Evolutionary conservation across 75 land plant species (phyloP).

Genomic region (Cunninghamia lanceolata): DNA sequence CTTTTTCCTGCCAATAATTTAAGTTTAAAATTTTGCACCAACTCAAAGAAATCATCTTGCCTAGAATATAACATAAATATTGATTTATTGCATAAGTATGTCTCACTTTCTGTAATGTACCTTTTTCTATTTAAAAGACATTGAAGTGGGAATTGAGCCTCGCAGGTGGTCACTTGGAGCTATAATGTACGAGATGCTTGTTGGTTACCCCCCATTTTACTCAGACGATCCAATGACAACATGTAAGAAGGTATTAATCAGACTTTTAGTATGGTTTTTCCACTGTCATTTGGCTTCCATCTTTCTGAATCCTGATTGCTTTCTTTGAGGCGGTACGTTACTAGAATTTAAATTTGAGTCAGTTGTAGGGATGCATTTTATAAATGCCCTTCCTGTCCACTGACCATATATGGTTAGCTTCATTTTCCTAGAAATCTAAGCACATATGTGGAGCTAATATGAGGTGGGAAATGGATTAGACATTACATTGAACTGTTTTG

Average conservation of each 20-base stretch:
- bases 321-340: neutral
- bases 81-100: neutral
- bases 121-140: neutral
- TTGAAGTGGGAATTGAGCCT: neutral
- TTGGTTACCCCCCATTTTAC: constrained; percentile 97
- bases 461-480: neutral
- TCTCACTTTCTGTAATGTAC: neutral
- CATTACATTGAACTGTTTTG: neutral
- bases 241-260: constrained; percentile 72
- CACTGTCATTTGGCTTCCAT: constrained; percentile 2
- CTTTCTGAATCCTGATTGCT: constrained; percentile 7
- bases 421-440: neutral
- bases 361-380: neutral
- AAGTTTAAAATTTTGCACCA: neutral
- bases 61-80: neutral
- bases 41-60: neutral
- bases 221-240: constrained; percentile 97
- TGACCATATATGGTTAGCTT: neutral
- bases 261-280: neutral
- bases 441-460: neutral
- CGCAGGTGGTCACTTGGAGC: constrained; percentile 99
- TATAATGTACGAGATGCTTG: constrained; percentile 98
- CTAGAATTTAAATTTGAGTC: neutral
- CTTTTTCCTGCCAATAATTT: neutral
- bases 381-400: neutral